These are phyloP conservation scores for Pezicula neosporulosa DNA, from an alignment of 2,329 filamentous ascomycete species.

Conservation along the genomic window DNA sequence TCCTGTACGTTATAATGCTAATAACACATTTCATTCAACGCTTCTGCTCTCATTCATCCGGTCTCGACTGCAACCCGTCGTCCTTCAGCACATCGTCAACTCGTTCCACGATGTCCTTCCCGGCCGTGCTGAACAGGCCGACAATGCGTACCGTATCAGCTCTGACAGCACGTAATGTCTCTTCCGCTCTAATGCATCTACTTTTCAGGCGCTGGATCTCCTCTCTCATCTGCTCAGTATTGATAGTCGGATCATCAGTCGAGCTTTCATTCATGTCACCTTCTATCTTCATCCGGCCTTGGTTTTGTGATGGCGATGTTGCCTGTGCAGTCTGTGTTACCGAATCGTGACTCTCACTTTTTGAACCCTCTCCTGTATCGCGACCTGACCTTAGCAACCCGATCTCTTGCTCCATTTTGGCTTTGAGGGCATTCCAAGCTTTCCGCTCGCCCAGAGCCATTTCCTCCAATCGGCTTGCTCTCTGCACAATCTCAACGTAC, in stretches of 20 bases:
- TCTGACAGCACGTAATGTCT: conserved; percentile 17
- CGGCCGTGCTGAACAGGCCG: conserved; percentile 14
- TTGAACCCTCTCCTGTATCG: not conserved
- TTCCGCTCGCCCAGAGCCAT: conserved; percentile 23
- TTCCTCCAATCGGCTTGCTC: conserved; percentile 26
- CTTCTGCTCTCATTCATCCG: not conserved
- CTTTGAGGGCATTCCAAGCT: conserved; percentile 21
- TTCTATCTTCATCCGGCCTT: conserved; percentile 3
- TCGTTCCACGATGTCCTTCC: conserved; percentile 17
- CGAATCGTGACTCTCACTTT: not conserved
- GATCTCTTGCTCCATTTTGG: conserved; percentile 25
- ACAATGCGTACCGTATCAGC: conserved; percentile 25
- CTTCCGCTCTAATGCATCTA: conserved; percentile 23
- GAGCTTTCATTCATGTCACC: conserved; percentile 4
- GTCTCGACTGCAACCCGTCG: too few species aligned
- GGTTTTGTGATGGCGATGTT: not conserved
- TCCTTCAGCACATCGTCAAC: conserved; percentile 6
- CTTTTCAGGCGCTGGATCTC: conserved; percentile 21
- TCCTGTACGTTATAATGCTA: too few species aligned
- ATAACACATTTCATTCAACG: not conserved
- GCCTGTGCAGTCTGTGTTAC: conserved; percentile 2
- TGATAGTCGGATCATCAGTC: too few species aligned
- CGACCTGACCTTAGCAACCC: conserved; percentile 11
- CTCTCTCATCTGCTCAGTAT: conserved; percentile 8
- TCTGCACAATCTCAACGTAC: conserved; percentile 30